A percentile compares a stretch with the other conserved stretches of the same genome.
These are phyloP conservation scores for Aspergillus jensenii DNA, from an alignment of 2,329 filamentous ascomycete species.

Conservation along the genomic window DNA sequence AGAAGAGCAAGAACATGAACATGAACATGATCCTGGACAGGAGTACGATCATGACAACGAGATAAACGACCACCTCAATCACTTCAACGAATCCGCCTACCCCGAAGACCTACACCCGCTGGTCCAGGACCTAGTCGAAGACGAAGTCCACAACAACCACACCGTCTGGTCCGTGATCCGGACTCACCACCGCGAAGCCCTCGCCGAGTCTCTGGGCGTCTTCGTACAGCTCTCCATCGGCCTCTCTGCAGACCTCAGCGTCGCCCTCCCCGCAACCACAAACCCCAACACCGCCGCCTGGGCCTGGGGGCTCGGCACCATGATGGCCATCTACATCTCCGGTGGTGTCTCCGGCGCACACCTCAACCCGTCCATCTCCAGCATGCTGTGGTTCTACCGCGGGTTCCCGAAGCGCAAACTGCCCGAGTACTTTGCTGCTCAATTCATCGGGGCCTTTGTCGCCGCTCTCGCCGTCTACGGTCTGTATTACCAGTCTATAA, in stretches of 20 bases:
- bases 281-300: constrained; percentile 47
- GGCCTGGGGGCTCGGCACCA: constrained; percentile 57
- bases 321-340: constrained; percentile 51
- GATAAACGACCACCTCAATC: constrained; percentile 10
- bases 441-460: constrained; percentile 54
- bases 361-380: constrained; percentile 46
- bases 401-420: constrained; percentile 55
- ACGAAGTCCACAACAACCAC: constrained; percentile 52
- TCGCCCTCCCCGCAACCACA: constrained; percentile 38
- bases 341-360: constrained; percentile 51
- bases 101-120: constrained; percentile 48
- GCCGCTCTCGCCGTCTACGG: constrained; percentile 50
- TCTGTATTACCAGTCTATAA: constrained; percentile 38
- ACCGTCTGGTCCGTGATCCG: constrained; percentile 52
- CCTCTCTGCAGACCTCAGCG: constrained; percentile 51
- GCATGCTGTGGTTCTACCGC: constrained; percentile 50
- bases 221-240: constrained; percentile 46
- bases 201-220: constrained; percentile 55
- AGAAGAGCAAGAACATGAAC: constrained; percentile 9
- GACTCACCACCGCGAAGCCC: constrained; percentile 52
- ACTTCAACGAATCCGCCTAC: constrained; percentile 32
- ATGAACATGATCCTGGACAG: background rate
- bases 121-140: constrained; percentile 43
- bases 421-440: constrained; percentile 51
- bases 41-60: background rate